A percentile compares a stretch with the other conserved stretches of the same genome.
phyloP scores from a whole-genome alignment of 306 rosid species.

The Vigna mungo region DNA sequence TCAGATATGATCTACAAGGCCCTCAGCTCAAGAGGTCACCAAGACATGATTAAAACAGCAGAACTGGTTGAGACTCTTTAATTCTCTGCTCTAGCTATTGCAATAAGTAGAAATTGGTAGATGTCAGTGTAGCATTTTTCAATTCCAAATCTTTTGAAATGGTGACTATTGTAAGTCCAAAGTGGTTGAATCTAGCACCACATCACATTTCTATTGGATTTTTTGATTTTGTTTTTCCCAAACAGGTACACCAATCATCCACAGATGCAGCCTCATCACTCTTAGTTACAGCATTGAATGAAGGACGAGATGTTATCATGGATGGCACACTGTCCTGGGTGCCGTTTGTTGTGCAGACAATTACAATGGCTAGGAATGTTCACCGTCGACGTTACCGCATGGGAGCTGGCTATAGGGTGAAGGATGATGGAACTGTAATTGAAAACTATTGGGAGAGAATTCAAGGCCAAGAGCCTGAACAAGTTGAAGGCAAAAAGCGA shows the following conservation, averaged over 20 bases:
- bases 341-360: constrained; percentile 93
- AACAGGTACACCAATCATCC: constrained; percentile 95
- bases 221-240: constrained; percentile 22
- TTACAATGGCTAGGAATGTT: constrained; percentile 91
- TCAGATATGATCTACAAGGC: constrained; percentile 92
- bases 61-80: constrained; percentile 65
- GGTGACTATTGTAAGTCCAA: background rate
- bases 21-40: constrained; percentile 85
- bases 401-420: constrained; percentile 80
- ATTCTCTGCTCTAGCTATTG: constrained; percentile 17
- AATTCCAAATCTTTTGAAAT: background rate
- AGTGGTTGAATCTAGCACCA: background rate
- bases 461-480: constrained; percentile 76
- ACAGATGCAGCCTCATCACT: constrained; percentile 99
- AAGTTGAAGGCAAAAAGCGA: constrained; percentile 76
- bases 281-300: constrained; percentile 86
- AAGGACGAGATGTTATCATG: constrained; percentile 94
- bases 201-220: background rate
- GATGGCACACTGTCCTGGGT: constrained; percentile 98
- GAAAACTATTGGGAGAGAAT: constrained; percentile 88
- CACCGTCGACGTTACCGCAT: constrained; percentile 93
- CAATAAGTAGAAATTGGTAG: background rate
- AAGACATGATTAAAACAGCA: constrained; percentile 91
- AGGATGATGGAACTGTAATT: constrained; percentile 66
- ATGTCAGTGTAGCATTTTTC: constrained; percentile 8